Evolutionary conservation across 1,284 basidiomycete genomes (phyloP).

Genomic region (Schizopora paradoxa): DNA sequence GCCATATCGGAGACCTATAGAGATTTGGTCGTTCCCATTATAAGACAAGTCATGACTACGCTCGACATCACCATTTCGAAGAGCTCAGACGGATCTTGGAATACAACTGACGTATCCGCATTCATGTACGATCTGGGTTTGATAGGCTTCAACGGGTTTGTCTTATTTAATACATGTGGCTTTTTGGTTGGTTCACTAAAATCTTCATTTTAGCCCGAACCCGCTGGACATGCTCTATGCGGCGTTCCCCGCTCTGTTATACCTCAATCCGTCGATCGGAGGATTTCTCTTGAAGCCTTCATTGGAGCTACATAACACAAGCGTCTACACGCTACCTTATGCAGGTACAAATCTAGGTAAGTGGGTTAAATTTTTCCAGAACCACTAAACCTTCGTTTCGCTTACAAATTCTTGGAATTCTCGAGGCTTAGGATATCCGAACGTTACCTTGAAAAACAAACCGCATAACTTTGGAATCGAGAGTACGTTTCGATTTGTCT

Average conservation of each 20-base stretch:
- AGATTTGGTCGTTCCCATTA: conserved; percentile 33
- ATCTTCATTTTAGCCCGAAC: background rate
- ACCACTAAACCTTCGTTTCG: no score
- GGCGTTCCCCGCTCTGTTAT: background rate
- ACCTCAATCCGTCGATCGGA: conserved; percentile 1
- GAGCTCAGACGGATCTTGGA: conserved; percentile 24
- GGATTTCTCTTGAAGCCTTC: background rate
- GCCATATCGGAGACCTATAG: conserved; percentile 31
- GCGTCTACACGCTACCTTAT: background rate
- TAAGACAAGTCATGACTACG: conserved; percentile 35
- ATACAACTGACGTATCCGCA: conserved; percentile 18
- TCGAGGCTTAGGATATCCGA: no score
- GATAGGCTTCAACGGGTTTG: background rate
- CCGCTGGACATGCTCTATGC: background rate
- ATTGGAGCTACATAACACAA: background rate
- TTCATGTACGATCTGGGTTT: conserved; percentile 10
- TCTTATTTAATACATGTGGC: background rate
- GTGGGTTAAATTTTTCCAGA: no score
- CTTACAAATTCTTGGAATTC: no score
- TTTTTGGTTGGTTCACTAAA: background rate
- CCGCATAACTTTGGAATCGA: no score
- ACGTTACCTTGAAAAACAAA: no score
- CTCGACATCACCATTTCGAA: conserved; percentile 34
- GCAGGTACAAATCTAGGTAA: background rate
- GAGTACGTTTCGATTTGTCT: no score